Percentiles rank a stretch among this genome's conserved stretches.
phyloP scores from a whole-genome alignment of 2,329 filamentous ascomycete genomes.

The Botrytis hyacinthi region DNA sequence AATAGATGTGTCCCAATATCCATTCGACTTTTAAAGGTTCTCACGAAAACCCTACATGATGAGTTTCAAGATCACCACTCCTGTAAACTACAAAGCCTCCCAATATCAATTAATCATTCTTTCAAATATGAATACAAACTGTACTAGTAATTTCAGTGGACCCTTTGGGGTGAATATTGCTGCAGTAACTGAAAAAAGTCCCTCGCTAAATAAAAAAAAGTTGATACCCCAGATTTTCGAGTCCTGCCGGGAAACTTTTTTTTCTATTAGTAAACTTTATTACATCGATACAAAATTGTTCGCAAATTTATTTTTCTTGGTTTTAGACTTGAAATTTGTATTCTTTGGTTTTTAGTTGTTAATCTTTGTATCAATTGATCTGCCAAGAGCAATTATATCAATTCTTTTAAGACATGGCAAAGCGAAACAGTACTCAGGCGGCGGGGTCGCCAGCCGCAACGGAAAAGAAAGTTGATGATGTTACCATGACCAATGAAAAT shows the following conservation, averaged over 20 bases:
- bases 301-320: neutral
- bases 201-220: constrained; percentile 24
- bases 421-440: neutral
- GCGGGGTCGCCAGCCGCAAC: neutral
- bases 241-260: neutral
- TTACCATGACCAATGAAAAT: neutral
- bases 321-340: neutral
- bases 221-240: constrained; percentile 12
- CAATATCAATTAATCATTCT: neutral
- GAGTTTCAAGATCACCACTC: neutral
- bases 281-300: neutral
- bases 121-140: neutral
- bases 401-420: neutral
- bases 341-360: neutral
- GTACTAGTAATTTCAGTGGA: constrained; percentile 4
- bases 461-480: neutral
- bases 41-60: neutral
- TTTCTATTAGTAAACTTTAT: neutral
- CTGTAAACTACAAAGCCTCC: neutral
- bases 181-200: constrained; percentile 24
- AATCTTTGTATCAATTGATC: neutral
- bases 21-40: constrained; percentile 7
- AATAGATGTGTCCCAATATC: constrained; percentile 39
- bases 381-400: neutral
- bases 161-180: constrained; percentile 1